Evolutionary conservation across 495 filamentous ascomycete genomes (phyloP).

Genomic region (Hypoxylon subgilvum): DNA sequence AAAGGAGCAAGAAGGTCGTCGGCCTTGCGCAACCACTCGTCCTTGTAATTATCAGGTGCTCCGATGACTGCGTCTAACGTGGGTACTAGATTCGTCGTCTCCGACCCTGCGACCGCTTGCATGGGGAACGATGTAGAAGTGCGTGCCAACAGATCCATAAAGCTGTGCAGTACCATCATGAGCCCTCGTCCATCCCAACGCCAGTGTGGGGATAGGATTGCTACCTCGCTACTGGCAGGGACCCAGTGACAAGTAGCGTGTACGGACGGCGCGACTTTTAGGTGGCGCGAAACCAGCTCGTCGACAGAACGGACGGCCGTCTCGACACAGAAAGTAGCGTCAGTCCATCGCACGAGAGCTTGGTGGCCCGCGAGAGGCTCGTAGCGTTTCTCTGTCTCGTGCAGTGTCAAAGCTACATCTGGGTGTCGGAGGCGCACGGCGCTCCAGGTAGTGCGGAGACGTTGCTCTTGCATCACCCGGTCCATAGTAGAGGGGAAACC

Average conservation of each 20-base stretch:
- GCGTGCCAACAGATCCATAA: not conserved
- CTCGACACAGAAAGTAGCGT: slow-evolving; percentile 2
- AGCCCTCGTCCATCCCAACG: slow-evolving; percentile 10
- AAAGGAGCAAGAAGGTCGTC: slow-evolving; percentile 4
- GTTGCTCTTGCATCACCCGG: not conserved
- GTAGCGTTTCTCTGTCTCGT: slow-evolving; percentile 10
- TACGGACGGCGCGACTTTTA: not conserved
- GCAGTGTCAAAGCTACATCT: slow-evolving; percentile 3
- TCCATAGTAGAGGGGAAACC: not conserved
- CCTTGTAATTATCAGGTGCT: not conserved
- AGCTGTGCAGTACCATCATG: slow-evolving; percentile 7
- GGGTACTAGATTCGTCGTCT: not conserved
- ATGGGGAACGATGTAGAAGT: not conserved
- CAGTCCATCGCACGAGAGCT: not conserved
- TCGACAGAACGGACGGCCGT: not conserved
- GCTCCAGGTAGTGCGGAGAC: slow-evolving; percentile 6
- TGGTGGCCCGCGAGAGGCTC: not conserved
- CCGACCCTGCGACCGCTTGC: not conserved
- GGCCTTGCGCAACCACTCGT: not conserved
- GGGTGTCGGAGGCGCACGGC: slow-evolving; percentile 9
- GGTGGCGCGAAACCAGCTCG: slow-evolving; percentile 6
- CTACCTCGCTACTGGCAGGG: slow-evolving; percentile 11
- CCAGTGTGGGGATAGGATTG: slow-evolving; percentile 9
- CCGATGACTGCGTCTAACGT: not conserved
- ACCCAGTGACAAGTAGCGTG: slow-evolving; percentile 14